Base-by-base conservation (phyloP, 2,329 filamentous ascomycete genomes). In the Verticillium albo-atrum region DNA sequence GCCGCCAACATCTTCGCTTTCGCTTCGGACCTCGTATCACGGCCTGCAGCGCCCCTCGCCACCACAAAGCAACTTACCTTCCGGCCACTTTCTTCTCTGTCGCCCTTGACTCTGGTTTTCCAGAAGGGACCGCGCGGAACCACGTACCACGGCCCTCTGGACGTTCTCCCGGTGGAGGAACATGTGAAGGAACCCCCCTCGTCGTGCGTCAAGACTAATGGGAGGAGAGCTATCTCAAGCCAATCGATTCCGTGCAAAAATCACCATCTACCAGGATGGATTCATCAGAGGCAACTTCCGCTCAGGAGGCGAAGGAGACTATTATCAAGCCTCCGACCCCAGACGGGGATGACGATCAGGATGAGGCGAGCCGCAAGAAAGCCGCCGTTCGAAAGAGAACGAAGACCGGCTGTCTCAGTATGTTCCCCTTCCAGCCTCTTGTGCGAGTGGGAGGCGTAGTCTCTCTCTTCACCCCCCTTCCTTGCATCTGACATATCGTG, bases 331-430 rank as follows among this genome's bases (percentile, higher is more conserved):
- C 74, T 32, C 64, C 70, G 4, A 70, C 71, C 27, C 72, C 70
- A 69, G 23, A 14, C 10, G 51, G 20, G 63, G 63, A 70, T 30
- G 74, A 71, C 57, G 73, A 72, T 14, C 72, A 74, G 27, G 77
- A 77, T 12, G 77, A 79, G 54, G 67, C 70, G n/a, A 74, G 73
- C 56, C 69, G 73, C 25, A 83, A 80, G 65, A 84, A 80, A 67
- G 67, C 74, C 3, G 72, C 79, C 20, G 73, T 77, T 25, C 83
- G 85, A 67, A 91, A 88, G 72, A 82, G 93, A 68, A 97, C 93
- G 56, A 97, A 97, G 77, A 97, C 93, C 2, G 93, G 93, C 15
- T 97, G 93, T 72, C 76, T 97, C 62, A 97, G 89, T 92, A 82
- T 73, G 89, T 81, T 17, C 20, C 17, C n/a, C 9, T 54, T 34